Conservation (phyloP, 345 rosid species). For the Eucalyptus guilfoylei region DNA sequence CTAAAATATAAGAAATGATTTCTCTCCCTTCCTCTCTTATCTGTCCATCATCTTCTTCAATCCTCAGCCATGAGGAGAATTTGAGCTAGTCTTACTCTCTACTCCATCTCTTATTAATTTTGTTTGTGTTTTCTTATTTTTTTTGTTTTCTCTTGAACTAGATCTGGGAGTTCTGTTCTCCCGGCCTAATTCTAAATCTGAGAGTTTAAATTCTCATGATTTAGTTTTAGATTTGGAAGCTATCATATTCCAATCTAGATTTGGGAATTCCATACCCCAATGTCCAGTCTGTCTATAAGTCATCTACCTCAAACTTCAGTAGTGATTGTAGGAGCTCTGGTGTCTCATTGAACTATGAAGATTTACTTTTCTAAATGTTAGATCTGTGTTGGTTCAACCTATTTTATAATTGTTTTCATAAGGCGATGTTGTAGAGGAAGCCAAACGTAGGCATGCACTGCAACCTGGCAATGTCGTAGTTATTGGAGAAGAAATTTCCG, state of each 20-base stretch:
- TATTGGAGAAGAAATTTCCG: too few species aligned
- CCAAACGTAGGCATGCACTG: too few species aligned
- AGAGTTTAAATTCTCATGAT: too few species aligned
- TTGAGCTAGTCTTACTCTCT: neutral
- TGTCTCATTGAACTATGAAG: neutral
- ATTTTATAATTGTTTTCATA: too few species aligned
- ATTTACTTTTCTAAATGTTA: too few species aligned
- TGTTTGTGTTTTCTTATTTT: fast-evolving
- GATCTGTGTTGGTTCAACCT: neutral
- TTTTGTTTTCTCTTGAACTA: too few species aligned
- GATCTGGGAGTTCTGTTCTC: neutral
- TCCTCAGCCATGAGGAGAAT: neutral
- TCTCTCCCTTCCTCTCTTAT: neutral
- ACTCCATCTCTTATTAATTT: neutral
- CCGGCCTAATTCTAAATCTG: fast-evolving
- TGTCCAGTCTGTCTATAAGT: fast-evolving
- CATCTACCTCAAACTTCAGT: neutral
- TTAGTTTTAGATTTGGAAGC: too few species aligned
- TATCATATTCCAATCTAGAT: too few species aligned
- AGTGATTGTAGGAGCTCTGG: neutral
- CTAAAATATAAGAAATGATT: neutral
- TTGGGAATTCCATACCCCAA: neutral
- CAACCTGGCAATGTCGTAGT: fast-evolving
- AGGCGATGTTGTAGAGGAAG: fast-evolving
- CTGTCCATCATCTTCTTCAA: neutral